phyloP scores from a whole-genome alignment of 1,284 basidiomycete genomes.

The Neonothopanus nambi region DNA sequence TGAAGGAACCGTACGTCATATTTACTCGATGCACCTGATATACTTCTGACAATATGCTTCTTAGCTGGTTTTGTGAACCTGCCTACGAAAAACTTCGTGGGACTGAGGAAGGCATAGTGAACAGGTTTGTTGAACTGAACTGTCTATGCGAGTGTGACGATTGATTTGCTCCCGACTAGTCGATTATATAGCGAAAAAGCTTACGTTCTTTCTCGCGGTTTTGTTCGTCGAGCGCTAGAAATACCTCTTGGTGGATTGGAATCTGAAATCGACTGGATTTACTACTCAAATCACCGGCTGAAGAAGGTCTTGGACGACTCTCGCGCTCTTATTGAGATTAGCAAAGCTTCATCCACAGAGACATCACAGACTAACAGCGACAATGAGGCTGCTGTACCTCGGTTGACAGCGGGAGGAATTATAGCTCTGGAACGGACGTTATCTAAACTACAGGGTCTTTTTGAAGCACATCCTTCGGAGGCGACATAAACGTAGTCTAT shows the following conservation, averaged over 20 bases:
- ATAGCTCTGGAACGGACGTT: constrained; percentile 78
- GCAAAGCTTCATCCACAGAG: constrained; percentile 35
- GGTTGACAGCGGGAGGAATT: constrained; percentile 79
- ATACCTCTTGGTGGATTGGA: constrained; percentile 73
- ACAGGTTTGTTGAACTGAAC: constrained; percentile 50
- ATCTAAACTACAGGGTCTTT: constrained; percentile 44
- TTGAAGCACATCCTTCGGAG: constrained; percentile 10
- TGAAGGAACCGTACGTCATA: constrained; percentile 79
- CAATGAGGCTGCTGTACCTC: constrained; percentile 69
- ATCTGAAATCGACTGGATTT: constrained; percentile 75
- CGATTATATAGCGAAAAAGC: constrained; percentile 91
- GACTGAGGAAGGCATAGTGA: constrained; percentile 86
- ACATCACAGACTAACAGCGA: constrained; percentile 36
- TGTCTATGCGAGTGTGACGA: constrained; percentile 2
- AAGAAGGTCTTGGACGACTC: constrained; percentile 70
- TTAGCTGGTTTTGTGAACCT: constrained; percentile 88
- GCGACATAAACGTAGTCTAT: no score
- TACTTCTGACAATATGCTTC: neutral
- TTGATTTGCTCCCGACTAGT: constrained; percentile 35
- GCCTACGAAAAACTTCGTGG: constrained; percentile 88
- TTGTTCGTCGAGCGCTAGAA: constrained; percentile 85
- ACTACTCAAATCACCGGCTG: constrained; percentile 65
- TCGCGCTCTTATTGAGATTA: constrained; percentile 66
- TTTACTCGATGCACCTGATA: neutral
- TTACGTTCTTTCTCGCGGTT: constrained; percentile 86